Conservation (phyloP, 345 rosid species). For the Eucalyptus melliodora region DNA sequence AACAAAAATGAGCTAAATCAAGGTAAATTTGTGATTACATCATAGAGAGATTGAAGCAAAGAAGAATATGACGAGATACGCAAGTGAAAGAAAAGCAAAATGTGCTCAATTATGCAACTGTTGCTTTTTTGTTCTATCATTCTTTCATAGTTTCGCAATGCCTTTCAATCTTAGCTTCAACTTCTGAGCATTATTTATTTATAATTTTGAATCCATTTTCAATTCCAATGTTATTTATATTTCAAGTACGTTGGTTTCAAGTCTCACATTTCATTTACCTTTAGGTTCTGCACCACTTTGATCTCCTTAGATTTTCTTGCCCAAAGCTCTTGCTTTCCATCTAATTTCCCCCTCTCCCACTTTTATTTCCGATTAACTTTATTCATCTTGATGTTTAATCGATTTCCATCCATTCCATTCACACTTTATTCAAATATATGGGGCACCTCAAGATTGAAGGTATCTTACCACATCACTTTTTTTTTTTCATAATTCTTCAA, state of each 20-base stretch:
- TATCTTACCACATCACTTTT: background rate
- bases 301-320: background rate
- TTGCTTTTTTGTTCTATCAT: background rate
- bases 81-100: background rate
- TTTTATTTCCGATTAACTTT: background rate
- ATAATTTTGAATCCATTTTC: too few relatives aligned
- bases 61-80: background rate
- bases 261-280: background rate
- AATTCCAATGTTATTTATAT: too few relatives aligned
- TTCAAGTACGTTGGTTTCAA: constrained; percentile 41
- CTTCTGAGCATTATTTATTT: too few relatives aligned
- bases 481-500: background rate
- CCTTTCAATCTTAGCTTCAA: too few relatives aligned
- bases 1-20: background rate
- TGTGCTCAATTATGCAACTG: background rate
- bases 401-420: background rate
- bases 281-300: background rate
- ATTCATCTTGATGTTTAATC: background rate
- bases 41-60: background rate
- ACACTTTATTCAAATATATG: background rate
- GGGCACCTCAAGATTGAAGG: background rate
- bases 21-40: background rate
- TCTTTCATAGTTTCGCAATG: background rate
- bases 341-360: background rate
- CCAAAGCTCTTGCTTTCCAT: background rate